Conservation (phyloP, 768 basidiomycete genomes). For the Calocera viscosa region DNA sequence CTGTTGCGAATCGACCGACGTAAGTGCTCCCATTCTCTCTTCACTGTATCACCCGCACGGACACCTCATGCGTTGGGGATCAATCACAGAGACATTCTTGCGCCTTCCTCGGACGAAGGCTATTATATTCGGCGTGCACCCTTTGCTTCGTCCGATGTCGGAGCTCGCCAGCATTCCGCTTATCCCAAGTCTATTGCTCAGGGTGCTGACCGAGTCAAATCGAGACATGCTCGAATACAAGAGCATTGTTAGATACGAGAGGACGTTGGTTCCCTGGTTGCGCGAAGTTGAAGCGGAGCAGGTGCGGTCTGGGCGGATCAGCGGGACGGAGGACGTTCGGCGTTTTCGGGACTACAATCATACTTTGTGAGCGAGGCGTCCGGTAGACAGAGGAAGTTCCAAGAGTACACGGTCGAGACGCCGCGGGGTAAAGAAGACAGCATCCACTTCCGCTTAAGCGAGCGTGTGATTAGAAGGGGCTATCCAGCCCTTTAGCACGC, state of each 20-base stretch:
- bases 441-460: background rate
- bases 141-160: background rate
- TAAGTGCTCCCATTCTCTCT: background rate
- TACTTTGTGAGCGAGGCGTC: background rate
- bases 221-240: background rate
- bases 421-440: constrained; percentile 5
- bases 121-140: constrained; percentile 27
- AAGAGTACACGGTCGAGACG: background rate
- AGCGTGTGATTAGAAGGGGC: background rate
- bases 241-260: background rate
- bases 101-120: constrained; percentile 26
- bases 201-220: background rate
- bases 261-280: background rate
- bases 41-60: constrained; percentile 19
- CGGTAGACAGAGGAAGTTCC: background rate
- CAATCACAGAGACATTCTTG: constrained; percentile 24
- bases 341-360: background rate
- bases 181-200: background rate
- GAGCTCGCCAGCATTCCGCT: background rate
- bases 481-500: background rate
- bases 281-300: background rate
- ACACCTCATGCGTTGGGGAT: background rate
- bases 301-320: background rate
- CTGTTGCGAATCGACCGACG: background rate
- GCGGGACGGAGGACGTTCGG: background rate